Evolutionary conservation across 306 rosid genomes (phyloP).

Genomic region (Phaseolus lunatus): DNA sequence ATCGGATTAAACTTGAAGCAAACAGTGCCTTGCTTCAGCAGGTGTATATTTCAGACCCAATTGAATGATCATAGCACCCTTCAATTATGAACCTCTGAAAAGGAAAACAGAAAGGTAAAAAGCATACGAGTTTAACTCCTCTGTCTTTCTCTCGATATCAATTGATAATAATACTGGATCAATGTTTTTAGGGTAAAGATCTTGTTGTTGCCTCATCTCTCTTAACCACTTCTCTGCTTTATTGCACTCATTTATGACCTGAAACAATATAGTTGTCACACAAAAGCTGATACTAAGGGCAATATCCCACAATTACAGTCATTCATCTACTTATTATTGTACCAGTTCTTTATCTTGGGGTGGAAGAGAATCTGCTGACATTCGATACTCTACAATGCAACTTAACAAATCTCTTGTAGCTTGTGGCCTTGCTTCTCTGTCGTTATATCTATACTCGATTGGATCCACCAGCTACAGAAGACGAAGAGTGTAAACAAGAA

Average conservation of each 20-base stretch:
- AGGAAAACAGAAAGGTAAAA: conserved; percentile 28
- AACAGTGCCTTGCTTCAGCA: background rate
- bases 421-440: conserved; percentile 73
- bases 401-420: conserved; percentile 58
- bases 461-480: conserved; percentile 73
- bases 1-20: conserved; percentile 11
- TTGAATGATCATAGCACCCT: conserved; percentile 24
- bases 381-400: conserved; percentile 53
- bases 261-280: conserved; percentile 40
- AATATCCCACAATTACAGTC: background rate
- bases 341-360: conserved; percentile 52
- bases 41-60: conserved; percentile 23
- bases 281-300: conserved; percentile 19
- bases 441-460: conserved; percentile 69
- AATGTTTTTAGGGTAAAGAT: conserved; percentile 62
- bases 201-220: conserved; percentile 74
- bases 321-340: background rate
- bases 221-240: conserved; percentile 85
- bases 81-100: conserved; percentile 23
- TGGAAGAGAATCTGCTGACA: conserved; percentile 48
- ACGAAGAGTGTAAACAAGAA: conserved; percentile 36
- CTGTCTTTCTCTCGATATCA: conserved; percentile 67
- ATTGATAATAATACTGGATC: conserved; percentile 64
- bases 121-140: conserved; percentile 69
- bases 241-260: conserved; percentile 65